phyloP scores from a whole-genome alignment of 352 stramenopile species.

The Pythium pyrilobum region DNA sequence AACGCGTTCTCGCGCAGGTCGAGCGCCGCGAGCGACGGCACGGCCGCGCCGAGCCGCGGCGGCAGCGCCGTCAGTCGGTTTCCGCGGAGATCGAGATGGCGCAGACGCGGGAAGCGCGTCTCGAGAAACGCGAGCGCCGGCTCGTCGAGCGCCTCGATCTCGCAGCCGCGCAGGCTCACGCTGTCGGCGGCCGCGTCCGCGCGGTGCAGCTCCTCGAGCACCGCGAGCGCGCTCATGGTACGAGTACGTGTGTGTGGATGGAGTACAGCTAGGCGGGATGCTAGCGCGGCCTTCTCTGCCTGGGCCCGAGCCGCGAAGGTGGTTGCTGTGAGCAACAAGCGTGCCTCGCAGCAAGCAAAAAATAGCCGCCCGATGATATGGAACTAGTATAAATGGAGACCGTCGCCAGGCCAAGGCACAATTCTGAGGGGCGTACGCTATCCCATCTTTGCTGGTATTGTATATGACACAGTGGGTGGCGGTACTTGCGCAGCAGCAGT shows the following conservation, averaged over 20 bases:
- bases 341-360: too few species aligned
- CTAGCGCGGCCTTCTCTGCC: too few species aligned
- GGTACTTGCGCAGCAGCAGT: too few species aligned
- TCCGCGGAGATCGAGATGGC: conserved; percentile 53
- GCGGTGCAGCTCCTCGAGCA: conserved; percentile 40
- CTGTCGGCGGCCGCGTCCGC: conserved; percentile 32
- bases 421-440: too few species aligned
- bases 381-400: too few species aligned
- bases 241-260: neutral
- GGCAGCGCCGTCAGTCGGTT: conserved; percentile 43
- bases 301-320: neutral
- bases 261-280: neutral
- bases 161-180: conserved; percentile 32
- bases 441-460: too few species aligned
- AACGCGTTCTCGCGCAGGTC: conserved; percentile 54
- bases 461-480: too few species aligned
- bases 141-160: conserved; percentile 25
- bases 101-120: conserved; percentile 34
- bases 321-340: too few species aligned
- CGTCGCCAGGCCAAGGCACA: too few species aligned
- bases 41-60: conserved; percentile 24
- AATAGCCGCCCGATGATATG: too few species aligned
- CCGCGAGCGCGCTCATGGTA: conserved; percentile 34
- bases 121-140: conserved; percentile 33
- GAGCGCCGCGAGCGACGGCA: conserved; percentile 53